Conservation (phyloP, 352 stramenopile genomes). For the Plasmopara muralis region DNA sequence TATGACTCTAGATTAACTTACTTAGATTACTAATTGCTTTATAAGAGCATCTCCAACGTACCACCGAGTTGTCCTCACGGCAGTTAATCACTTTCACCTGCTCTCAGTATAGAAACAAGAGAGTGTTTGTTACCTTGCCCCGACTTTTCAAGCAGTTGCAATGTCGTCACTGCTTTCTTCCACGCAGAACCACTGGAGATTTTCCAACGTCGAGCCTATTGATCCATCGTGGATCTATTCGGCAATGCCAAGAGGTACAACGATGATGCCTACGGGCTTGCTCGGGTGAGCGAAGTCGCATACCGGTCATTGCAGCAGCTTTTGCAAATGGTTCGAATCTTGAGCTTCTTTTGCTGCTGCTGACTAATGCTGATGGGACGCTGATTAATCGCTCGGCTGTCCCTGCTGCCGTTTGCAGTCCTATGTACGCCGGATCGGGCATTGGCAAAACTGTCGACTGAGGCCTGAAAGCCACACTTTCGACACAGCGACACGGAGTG, state of each 20-base stretch:
- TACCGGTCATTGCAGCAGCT: constrained; percentile 36
- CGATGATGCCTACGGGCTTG: background rate
- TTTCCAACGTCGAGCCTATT: too few species aligned
- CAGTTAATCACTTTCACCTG: too few species aligned
- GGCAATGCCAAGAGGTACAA: background rate
- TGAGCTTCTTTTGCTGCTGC: constrained; percentile 34
- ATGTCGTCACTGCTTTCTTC: too few species aligned
- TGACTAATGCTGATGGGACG: constrained; percentile 23
- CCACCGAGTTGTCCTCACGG: too few species aligned
- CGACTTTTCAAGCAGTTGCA: too few species aligned
- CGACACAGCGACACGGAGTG: constrained; percentile 47
- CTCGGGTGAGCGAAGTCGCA: background rate
- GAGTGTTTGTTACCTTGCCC: too few species aligned
- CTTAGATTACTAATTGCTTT: too few species aligned
- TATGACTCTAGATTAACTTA: too few species aligned
- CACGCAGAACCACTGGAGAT: too few species aligned
- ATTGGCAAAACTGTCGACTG: constrained; percentile 35
- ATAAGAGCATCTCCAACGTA: too few species aligned
- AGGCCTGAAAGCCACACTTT: constrained; percentile 46
- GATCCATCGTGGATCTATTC: too few species aligned
- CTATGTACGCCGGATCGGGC: constrained; percentile 23
- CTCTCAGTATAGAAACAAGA: too few species aligned
- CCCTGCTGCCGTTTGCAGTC: constrained; percentile 6
- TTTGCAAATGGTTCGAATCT: constrained; percentile 44
- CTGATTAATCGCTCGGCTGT: constrained; percentile 10